These are phyloP conservation scores for Grammothele lineata DNA, from an alignment of 768 basidiomycete genomes.

Conservation along the genomic window DNA sequence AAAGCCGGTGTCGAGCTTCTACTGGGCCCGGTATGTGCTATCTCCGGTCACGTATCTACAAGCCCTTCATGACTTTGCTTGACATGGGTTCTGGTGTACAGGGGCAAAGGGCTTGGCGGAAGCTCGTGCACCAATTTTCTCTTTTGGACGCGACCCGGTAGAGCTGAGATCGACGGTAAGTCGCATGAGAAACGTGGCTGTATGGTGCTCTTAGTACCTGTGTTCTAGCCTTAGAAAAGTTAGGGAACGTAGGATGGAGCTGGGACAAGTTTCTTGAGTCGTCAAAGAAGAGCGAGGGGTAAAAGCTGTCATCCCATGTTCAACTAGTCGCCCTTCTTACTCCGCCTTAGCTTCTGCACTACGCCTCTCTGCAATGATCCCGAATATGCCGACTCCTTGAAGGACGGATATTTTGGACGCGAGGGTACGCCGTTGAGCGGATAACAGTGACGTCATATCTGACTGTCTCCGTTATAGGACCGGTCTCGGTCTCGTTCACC, in stretches of 20 bases:
- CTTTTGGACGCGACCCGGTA: slow-evolving; percentile 26
- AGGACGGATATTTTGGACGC: no score
- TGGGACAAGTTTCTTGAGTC: slow-evolving; percentile 34
- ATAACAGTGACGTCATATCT: no score
- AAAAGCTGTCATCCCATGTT: background rate
- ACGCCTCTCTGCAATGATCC: background rate
- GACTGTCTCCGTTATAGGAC: slow-evolving; percentile 3
- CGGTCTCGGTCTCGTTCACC: slow-evolving; percentile 11
- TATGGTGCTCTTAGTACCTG: no score
- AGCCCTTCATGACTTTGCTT: no score
- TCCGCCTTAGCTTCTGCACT: background rate
- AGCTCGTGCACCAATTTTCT: slow-evolving; percentile 42
- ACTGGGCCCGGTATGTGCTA: background rate
- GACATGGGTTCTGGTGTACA: no score
- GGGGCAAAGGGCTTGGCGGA: slow-evolving; percentile 30
- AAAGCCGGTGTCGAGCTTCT: background rate
- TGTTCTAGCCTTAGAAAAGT: slow-evolving; percentile 31
- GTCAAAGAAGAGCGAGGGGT: slow-evolving; percentile 29
- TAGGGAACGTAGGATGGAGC: slow-evolving; percentile 57
- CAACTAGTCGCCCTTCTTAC: background rate
- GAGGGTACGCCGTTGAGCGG: no score
- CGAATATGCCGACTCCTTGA: background rate
- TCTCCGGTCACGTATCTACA: no score
- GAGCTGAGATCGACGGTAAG: slow-evolving; percentile 28
- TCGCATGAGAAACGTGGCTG: no score